Conservation (phyloP, 345 rosid species). For the Salix dunnii region DNA sequence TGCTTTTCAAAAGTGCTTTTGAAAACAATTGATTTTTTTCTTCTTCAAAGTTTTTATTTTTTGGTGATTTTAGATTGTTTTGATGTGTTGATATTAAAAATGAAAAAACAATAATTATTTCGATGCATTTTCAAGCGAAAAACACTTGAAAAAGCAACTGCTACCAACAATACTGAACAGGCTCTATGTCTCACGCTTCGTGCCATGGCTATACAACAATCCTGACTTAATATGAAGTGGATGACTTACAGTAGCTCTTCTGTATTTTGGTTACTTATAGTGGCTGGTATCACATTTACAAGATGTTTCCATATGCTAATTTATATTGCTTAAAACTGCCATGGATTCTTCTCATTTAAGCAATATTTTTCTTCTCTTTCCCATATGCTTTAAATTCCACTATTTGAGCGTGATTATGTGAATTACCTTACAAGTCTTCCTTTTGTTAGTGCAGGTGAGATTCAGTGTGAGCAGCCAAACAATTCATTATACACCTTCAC, state of each 20-base stretch:
- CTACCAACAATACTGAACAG: no score
- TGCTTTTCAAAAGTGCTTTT: no score
- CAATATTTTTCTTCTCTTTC: background rate
- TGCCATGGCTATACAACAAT: background rate
- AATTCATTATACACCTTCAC: slow-evolving; percentile 97
- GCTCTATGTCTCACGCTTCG: background rate
- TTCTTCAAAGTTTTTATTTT: no score
- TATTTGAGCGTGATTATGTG: background rate
- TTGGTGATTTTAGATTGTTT: no score
- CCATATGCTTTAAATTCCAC: background rate
- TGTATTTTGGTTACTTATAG: background rate
- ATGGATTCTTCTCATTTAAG: background rate
- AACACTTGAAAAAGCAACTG: no score
- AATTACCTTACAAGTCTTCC: slow-evolving; percentile 8
- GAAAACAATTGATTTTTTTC: no score
- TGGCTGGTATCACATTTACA: background rate
- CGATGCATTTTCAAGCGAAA: no score
- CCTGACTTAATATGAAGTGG: background rate
- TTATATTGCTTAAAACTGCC: background rate
- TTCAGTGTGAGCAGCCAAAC: slow-evolving; percentile 99
- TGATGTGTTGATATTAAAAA: no score
- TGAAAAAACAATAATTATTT: no score
- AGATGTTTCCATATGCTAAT: background rate
- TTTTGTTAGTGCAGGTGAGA: slow-evolving; percentile 70
- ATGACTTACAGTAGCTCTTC: background rate